Percentiles rank a stretch among this genome's conserved stretches.
Conservation (phyloP, 306 rosid genomes). For the Fagus sylvatica region DNA sequence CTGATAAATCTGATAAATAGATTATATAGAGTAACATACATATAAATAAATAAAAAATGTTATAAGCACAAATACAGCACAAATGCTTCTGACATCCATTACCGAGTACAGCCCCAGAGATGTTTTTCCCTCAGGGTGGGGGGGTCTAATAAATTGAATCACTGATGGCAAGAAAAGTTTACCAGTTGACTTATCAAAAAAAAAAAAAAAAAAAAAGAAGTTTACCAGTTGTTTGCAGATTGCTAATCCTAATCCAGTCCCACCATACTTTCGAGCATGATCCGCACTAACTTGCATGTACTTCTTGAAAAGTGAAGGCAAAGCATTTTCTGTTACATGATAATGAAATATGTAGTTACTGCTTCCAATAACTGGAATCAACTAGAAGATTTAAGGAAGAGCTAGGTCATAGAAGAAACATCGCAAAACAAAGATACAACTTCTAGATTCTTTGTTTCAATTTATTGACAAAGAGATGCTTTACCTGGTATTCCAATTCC, state of each 20-base stretch:
- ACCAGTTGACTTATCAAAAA: slow-evolving; percentile 55
- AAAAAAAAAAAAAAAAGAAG: too few relatives aligned
- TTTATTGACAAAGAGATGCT: background rate
- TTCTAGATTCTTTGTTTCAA: background rate
- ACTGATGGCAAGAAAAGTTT: slow-evolving; percentile 16
- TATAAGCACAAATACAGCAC: background rate
- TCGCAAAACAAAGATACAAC: background rate
- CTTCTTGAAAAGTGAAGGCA: slow-evolving; percentile 77
- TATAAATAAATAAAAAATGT: background rate
- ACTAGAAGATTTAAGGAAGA: background rate
- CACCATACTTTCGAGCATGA: slow-evolving; percentile 95
- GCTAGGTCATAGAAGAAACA: background rate
- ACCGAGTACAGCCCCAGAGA: background rate
- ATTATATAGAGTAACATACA: background rate
- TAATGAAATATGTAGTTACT: slow-evolving; percentile 12
- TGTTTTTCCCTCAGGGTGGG: too few relatives aligned
- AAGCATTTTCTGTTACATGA: slow-evolving; percentile 66
- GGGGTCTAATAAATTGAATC: background rate
- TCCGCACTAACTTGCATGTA: slow-evolving; percentile 99
- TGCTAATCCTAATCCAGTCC: slow-evolving; percentile 94
- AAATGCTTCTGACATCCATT: background rate
- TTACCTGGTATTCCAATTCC: slow-evolving; percentile 99
- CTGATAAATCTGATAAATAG: background rate
- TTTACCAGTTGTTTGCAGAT: slow-evolving; percentile 97
- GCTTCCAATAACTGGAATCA: slow-evolving; percentile 1